Base-by-base conservation (phyloP, 1,284 basidiomycete genomes). In the Hymenochaete sp. region DNA sequence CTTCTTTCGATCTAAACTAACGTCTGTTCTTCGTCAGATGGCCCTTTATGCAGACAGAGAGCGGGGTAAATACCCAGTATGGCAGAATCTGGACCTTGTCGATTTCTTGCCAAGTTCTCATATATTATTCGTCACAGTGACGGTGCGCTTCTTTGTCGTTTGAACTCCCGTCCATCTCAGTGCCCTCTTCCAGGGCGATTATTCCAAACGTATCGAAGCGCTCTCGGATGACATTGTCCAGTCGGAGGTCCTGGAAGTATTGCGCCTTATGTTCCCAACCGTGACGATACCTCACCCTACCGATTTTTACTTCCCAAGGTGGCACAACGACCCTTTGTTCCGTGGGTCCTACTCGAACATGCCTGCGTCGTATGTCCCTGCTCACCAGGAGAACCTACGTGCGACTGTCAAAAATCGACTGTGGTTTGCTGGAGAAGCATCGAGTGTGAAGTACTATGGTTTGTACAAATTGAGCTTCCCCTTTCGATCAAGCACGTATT, bases 281-380 rank as follows among this genome's bases (percentile, higher is more conserved):
- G 58, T 62, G 45, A 66, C 65, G 11, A 65, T 82, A 8, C 77
- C 79, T 4, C 60, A 67, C 2, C 79, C 79, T 0, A 54, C 64
- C 2, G 72, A 68, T 36, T 75, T 84, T 57, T 66, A 69, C 52
- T 73, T 77, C 53, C 70, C 71, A 3, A 62, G 71, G 5, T 84
- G 81, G 82, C 57, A 66, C 32, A 58, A 59, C 10, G 70, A 82
- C 51, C 71, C 72, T 4, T 61, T 82, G 13, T 80, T 69, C 60
- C 69, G 76, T 9, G 82, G 82, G 2, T 73, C 77, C 5, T 84
- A 79, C 55, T 78, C 75, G 11, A 83, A 82, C 52, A 82, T 79
- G 77, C 79, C 79, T 0, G 65, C 78, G 2, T 66, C 71, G 4
- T 78, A 79, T 52, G 58, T 71, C 19, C 66, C 64, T 8, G 67